phyloP scores from a whole-genome alignment of 2,329 filamentous ascomycete genomes.

The Hymenoscyphus repandus region DNA sequence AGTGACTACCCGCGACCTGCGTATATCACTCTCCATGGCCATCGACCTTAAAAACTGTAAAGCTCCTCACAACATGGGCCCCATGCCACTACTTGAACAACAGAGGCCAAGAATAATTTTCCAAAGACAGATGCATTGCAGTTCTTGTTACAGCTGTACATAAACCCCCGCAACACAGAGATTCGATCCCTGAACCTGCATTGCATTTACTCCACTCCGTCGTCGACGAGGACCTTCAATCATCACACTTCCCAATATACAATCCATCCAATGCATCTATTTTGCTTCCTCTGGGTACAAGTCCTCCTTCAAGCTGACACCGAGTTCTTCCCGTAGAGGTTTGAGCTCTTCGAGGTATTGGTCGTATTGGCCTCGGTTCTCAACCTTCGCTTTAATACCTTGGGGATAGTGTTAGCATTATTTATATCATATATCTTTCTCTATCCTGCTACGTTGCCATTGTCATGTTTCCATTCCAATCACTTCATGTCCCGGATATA shows the following conservation, averaged over 20 bases:
- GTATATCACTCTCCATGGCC: no score
- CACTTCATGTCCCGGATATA: neutral
- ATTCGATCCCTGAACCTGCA: conserved; percentile 14
- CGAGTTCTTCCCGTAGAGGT: conserved; percentile 87
- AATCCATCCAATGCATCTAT: conserved; percentile 19
- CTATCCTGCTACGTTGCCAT: neutral
- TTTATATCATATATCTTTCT: conserved; percentile 10
- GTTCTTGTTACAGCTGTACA: conserved; percentile 33
- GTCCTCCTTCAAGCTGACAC: conserved; percentile 85
- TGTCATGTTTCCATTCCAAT: neutral
- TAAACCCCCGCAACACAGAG: conserved; percentile 24
- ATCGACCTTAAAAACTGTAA: no score
- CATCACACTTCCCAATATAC: conserved; percentile 13
- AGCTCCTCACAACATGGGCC: no score
- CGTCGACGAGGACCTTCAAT: conserved; percentile 21
- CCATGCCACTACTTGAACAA: neutral
- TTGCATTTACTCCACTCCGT: conserved; percentile 15
- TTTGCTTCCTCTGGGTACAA: conserved; percentile 64
- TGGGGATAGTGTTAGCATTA: conserved; percentile 7
- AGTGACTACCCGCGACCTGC: no score
- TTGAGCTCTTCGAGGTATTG: conserved; percentile 94
- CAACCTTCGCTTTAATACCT: conserved; percentile 99
- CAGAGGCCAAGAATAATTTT: neutral
- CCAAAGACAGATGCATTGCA: conserved; percentile 26
- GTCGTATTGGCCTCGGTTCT: conserved; percentile 96